A percentile compares a stretch with the other conserved stretches of the same genome.
Conservation (phyloP, 1,284 basidiomycete genomes). For the Retiboletus flavoniger region DNA sequence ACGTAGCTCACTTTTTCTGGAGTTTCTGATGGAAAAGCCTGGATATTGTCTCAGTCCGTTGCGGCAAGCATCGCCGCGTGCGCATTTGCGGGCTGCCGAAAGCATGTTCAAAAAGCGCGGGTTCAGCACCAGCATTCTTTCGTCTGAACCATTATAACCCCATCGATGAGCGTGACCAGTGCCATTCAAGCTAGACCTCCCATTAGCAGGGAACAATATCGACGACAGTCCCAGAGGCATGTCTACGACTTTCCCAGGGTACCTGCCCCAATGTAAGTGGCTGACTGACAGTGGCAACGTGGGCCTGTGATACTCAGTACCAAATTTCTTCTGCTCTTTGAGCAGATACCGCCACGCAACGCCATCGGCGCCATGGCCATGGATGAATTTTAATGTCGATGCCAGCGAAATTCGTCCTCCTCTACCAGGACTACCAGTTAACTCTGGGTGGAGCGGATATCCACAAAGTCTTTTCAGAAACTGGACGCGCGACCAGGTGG, state of each 20-base stretch:
- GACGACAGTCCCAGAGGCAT: neutral
- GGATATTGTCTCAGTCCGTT: neutral
- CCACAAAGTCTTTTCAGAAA: slow-evolving; percentile 50
- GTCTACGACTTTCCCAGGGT: slow-evolving; percentile 11
- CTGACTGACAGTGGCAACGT: neutral
- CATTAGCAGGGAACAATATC: neutral
- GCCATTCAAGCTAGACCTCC: neutral
- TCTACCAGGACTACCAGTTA: neutral
- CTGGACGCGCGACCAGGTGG: slow-evolving; percentile 46
- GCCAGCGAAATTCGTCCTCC: neutral
- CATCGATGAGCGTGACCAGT: slow-evolving; percentile 13
- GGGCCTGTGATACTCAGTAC: neutral
- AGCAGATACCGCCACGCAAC: slow-evolving; percentile 34
- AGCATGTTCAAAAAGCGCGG: neutral
- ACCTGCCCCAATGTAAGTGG: slow-evolving; percentile 27
- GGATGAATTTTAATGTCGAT: slow-evolving; percentile 31
- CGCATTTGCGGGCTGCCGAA: neutral
- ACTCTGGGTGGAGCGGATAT: slow-evolving; percentile 34
- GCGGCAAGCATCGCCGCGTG: neutral
- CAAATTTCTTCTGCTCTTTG: neutral
- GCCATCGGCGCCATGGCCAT: slow-evolving; percentile 40
- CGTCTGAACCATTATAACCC: neutral
- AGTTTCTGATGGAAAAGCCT: slow-evolving; percentile 22
- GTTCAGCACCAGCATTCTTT: neutral
- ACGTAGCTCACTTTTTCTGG: slow-evolving; percentile 2